Evolutionary conservation across 208 protist species (phyloP).

Genomic region (Acanthamoeba culbertsoni): DNA sequence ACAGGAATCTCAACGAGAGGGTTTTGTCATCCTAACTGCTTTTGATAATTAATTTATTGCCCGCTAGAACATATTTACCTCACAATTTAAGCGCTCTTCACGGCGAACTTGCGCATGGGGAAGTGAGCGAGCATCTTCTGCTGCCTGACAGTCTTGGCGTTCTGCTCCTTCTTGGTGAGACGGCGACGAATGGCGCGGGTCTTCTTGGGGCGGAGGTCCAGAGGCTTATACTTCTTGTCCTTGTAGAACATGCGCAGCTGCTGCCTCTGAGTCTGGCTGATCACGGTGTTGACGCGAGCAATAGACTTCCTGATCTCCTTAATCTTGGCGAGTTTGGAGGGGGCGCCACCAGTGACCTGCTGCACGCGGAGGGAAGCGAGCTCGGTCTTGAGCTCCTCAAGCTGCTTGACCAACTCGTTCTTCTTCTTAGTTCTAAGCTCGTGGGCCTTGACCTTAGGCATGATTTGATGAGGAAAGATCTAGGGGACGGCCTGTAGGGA

Average conservation of each 20-base stretch:
- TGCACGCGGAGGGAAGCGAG: slow-evolving; percentile 83
- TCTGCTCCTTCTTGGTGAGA: slow-evolving; percentile 75
- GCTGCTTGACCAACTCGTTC: slow-evolving; percentile 95
- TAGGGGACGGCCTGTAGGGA: neutral
- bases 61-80: neutral
- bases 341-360: slow-evolving; percentile 70
- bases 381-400: slow-evolving; percentile 96
- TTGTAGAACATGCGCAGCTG: slow-evolving; percentile 94
- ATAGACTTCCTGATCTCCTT: slow-evolving; percentile 95
- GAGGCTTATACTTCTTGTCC: slow-evolving; percentile 86
- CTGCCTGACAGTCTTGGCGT: slow-evolving; percentile 70
- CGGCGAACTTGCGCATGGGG: slow-evolving; percentile 83
- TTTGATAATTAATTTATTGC: neutral
- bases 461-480: neutral
- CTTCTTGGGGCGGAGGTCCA: slow-evolving; percentile 85
- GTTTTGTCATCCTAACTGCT: neutral
- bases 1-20: too few species aligned
- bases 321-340: slow-evolving; percentile 65
- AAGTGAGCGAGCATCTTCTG: slow-evolving; percentile 80
- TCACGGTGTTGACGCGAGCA: slow-evolving; percentile 95
- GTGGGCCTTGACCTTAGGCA: slow-evolving; percentile 82
- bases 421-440: slow-evolving; percentile 93
- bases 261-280: slow-evolving; percentile 94
- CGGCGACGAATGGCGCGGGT: slow-evolving; percentile 85
- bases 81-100: slow-evolving; percentile 68